These are phyloP conservation scores for Haematococcus sp. DNA, from an alignment of 139 green algal species.

Conservation along the genomic window DNA sequence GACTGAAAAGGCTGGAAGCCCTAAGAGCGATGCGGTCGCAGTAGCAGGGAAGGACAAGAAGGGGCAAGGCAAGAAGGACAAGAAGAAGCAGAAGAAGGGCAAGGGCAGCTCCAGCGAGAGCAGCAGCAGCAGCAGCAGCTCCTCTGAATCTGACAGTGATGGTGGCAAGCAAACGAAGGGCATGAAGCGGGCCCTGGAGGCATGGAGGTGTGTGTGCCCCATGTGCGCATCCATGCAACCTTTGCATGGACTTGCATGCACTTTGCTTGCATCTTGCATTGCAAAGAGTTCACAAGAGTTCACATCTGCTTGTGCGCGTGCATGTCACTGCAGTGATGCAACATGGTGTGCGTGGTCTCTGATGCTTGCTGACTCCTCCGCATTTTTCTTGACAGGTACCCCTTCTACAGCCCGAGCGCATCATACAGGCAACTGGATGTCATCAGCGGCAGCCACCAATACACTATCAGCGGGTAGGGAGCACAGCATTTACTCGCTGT, in stretches of 20 bases:
- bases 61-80: not conserved
- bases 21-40: not conserved
- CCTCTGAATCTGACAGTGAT: not conserved
- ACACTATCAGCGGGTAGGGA: slow-evolving; percentile 47
- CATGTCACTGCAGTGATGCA: not conserved
- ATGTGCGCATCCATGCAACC: not conserved
- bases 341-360: not conserved
- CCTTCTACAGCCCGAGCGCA: slow-evolving; percentile 15
- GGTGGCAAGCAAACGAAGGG: not conserved
- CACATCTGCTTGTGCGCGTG: not conserved
- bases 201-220: slow-evolving; percentile 8
- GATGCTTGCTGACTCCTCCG: not conserved
- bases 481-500: not conserved
- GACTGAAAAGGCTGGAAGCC: not conserved
- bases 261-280: not conserved
- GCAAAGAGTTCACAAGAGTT: too few relatives aligned
- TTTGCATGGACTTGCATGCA: not conserved
- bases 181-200: slow-evolving; percentile 3
- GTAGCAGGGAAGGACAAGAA: not conserved
- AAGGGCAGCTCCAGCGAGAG: not conserved
- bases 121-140: not conserved
- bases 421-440: slow-evolving; percentile 35
- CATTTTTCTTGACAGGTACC: slow-evolving; percentile 9
- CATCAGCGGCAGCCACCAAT: slow-evolving; percentile 46
- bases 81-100: slow-evolving; percentile 10